Conservation (phyloP, 179 eudicot species). For the Actinidia arguta region DNA sequence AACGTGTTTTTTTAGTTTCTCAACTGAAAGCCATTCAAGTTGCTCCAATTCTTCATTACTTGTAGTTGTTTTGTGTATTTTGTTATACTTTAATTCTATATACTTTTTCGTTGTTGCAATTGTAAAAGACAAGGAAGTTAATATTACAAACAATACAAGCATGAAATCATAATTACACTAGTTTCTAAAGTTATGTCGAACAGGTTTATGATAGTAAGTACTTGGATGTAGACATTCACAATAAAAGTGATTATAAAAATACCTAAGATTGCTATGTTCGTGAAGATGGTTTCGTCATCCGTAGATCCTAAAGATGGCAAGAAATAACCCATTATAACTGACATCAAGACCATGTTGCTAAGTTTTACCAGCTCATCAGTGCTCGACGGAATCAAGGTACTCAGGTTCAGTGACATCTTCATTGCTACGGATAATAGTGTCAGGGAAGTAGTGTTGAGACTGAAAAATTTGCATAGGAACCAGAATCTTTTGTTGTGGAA, state of each 20-base stretch:
- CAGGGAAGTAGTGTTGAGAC: conserved; percentile 34
- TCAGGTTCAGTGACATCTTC: conserved; percentile 46
- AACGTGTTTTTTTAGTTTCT: conserved; percentile 2
- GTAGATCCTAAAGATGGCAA: conserved; percentile 41
- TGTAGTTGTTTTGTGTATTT: neutral
- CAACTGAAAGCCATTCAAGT: neutral
- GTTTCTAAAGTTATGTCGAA: neutral
- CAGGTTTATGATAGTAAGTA: neutral
- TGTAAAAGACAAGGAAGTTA: conserved; percentile 7
- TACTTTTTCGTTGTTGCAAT: conserved; percentile 17
- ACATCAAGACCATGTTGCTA: conserved; percentile 26
- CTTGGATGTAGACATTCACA: conserved; percentile 27
- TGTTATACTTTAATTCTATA: conserved; percentile 15
- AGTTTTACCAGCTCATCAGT: conserved; percentile 34
- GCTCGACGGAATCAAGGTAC: conserved; percentile 14
- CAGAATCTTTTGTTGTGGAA: conserved; percentile 28
- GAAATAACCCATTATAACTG: conserved; percentile 33
- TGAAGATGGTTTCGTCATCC: conserved; percentile 24
- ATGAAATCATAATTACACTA: neutral
- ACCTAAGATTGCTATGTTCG: conserved; percentile 32
- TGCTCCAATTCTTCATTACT: neutral
- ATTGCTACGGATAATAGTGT: conserved; percentile 37
- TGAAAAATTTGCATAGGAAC: conserved; percentile 41
- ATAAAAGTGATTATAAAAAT: conserved; percentile 35
- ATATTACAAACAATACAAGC: conserved; percentile 1